Conservation (phyloP, 2,329 filamentous ascomycete genomes). For the Torrubiella hemipterigena region DNA sequence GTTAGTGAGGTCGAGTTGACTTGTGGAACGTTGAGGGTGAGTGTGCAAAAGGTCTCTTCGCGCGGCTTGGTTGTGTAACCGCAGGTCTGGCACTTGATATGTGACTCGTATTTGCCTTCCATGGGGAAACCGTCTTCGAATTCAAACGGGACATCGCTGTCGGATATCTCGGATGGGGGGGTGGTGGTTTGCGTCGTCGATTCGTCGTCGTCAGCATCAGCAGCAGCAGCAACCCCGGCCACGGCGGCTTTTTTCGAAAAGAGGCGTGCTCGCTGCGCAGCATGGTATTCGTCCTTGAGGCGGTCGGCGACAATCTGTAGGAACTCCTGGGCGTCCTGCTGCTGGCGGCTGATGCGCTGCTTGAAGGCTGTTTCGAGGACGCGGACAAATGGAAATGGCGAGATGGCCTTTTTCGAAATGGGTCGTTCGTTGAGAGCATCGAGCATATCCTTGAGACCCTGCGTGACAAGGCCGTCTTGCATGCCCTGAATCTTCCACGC, state of each 20-base stretch:
- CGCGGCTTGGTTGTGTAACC: slow-evolving; percentile 79
- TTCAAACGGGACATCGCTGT: slow-evolving; percentile 19
- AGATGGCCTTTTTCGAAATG: slow-evolving; percentile 87
- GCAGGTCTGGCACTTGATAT: slow-evolving; percentile 85
- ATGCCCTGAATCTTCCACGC: slow-evolving; percentile 54
- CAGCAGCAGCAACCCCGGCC: slow-evolving; percentile 10
- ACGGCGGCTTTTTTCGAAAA: slow-evolving; percentile 31
- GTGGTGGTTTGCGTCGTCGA: slow-evolving; percentile 3
- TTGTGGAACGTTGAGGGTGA: slow-evolving; percentile 86
- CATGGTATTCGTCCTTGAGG: slow-evolving; percentile 87
- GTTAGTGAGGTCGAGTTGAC: slow-evolving; percentile 69
- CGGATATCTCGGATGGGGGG: slow-evolving; percentile 3
- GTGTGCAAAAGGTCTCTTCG: slow-evolving; percentile 75
- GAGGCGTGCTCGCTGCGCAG: slow-evolving; percentile 60
- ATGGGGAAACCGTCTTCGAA: slow-evolving; percentile 73
- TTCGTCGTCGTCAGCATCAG: slow-evolving; percentile 11
- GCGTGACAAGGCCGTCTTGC: slow-evolving; percentile 73
- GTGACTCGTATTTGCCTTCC: slow-evolving; percentile 85
- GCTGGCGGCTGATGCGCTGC: slow-evolving; percentile 82
- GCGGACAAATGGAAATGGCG: slow-evolving; percentile 70
- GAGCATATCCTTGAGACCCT: slow-evolving; percentile 82
- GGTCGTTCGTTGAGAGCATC: slow-evolving; percentile 88
- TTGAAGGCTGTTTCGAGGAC: slow-evolving; percentile 77
- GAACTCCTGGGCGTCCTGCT: slow-evolving; percentile 97
- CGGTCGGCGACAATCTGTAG: slow-evolving; percentile 87